Evolutionary conservation across 2,329 filamentous ascomycete species (phyloP).

Genomic region (Cordyceps cicadae): DNA sequence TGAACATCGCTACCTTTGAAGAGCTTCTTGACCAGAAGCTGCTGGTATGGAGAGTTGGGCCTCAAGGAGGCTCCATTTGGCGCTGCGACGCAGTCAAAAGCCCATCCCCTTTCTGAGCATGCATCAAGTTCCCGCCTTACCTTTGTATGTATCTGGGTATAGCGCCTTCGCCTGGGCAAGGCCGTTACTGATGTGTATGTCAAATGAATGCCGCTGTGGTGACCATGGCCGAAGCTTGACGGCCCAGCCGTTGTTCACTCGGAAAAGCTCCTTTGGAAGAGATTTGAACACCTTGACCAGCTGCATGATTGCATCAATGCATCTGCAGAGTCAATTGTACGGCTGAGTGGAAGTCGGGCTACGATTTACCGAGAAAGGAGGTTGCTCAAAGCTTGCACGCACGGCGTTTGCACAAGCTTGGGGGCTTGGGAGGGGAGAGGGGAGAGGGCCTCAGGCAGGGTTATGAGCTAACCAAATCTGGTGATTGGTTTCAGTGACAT

Average conservation of each 20-base stretch:
- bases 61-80: slow-evolving; percentile 19
- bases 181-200: neutral
- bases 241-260: slow-evolving; percentile 12
- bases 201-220: slow-evolving; percentile 1
- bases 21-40: slow-evolving; percentile 12
- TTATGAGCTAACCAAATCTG: too few relatives aligned
- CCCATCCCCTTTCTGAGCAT: neutral
- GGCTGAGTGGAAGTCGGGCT: neutral
- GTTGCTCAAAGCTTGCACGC: too few relatives aligned
- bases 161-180: slow-evolving; percentile 11
- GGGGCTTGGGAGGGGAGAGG: too few relatives aligned
- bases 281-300: slow-evolving; percentile 10
- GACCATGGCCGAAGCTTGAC: slow-evolving; percentile 13
- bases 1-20: slow-evolving; percentile 13
- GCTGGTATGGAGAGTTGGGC: slow-evolving; percentile 16
- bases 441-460: too few relatives aligned
- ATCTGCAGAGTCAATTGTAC: too few relatives aligned
- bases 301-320: neutral
- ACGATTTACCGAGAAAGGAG: too few relatives aligned
- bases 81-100: slow-evolving; percentile 5
- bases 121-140: neutral
- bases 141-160: slow-evolving; percentile 7
- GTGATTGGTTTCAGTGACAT: too few relatives aligned
- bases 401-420: too few relatives aligned
- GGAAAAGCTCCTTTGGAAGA: slow-evolving; percentile 14